Conservation (phyloP, 1,284 basidiomycete species). For the Mixia osmundae region DNA sequence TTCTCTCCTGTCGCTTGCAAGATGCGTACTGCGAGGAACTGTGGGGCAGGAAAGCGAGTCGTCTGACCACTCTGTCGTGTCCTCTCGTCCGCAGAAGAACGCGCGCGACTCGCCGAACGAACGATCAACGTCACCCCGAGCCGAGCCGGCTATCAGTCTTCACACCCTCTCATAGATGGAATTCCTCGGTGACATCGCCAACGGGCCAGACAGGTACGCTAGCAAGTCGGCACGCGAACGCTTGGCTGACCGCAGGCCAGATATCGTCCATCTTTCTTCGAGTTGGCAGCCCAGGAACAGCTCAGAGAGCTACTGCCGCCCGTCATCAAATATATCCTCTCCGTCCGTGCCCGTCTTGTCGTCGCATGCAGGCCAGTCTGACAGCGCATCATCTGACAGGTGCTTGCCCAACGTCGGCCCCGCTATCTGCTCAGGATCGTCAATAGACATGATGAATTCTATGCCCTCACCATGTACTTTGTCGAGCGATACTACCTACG, state of each 20-base stretch:
- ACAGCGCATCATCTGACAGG: slow-evolving; percentile 28
- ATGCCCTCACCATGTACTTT: slow-evolving; percentile 61
- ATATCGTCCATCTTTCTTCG: slow-evolving; percentile 81
- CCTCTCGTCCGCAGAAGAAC: no score
- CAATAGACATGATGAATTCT: slow-evolving; percentile 90
- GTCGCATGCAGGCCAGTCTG: background rate
- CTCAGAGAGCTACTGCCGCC: slow-evolving; percentile 78
- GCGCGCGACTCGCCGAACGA: no score
- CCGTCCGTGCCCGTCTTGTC: slow-evolving; percentile 30
- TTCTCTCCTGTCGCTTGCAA: background rate
- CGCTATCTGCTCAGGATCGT: slow-evolving; percentile 75
- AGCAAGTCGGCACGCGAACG: no score
- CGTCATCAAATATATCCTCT: slow-evolving; percentile 80
- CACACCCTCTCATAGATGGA: no score
- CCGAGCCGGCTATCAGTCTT: no score
- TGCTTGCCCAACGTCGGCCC: slow-evolving; percentile 85
- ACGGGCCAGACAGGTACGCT: no score
- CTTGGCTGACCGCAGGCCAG: no score
- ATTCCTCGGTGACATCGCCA: no score
- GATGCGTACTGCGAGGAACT: background rate
- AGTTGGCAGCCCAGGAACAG: slow-evolving; percentile 87
- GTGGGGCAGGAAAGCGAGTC: no score
- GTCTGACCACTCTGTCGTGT: no score
- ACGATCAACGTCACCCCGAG: no score
- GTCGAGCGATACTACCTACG: slow-evolving; percentile 77